Percentiles rank a stretch among this genome's conserved stretches.
Conservation (phyloP, 331 rosid species). For the Stylosanthes scabra region DNA sequence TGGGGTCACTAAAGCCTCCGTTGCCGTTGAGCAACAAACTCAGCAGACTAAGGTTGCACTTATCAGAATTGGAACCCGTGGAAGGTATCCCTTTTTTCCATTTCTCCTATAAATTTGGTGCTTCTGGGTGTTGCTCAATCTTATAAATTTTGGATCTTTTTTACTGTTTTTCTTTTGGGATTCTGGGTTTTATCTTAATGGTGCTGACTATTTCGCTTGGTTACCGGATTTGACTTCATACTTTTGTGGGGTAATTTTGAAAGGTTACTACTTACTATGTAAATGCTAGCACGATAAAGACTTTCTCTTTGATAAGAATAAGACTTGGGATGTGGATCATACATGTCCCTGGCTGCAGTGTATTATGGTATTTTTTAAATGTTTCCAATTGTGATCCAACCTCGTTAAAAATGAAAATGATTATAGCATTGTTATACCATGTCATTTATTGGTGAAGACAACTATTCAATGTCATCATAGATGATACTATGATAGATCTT, state of each 20-base stretch:
- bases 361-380: background rate
- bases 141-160: background rate
- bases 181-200: background rate
- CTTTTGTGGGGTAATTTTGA: background rate
- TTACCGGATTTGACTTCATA: slow-evolving; percentile 10
- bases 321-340: background rate
- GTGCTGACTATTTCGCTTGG: background rate
- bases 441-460: slow-evolving; percentile 1
- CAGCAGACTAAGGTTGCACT: slow-evolving; percentile 66
- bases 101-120: background rate
- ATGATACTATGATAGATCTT: background rate
- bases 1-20: slow-evolving; percentile 58
- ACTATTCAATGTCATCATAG: background rate
- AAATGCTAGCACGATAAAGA: background rate
- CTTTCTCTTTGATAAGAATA: background rate
- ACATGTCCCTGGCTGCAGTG: background rate
- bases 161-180: background rate
- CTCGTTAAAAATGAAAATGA: background rate
- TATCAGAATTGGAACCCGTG: slow-evolving; percentile 81
- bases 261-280: background rate
- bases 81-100: slow-evolving; percentile 57
- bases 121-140: background rate
- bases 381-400: background rate
- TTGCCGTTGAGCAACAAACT: slow-evolving; percentile 71
- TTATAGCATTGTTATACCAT: background rate